Conservation (phyloP, 148 eudicot genomes). For the Hydrangea macrophylla region DNA sequence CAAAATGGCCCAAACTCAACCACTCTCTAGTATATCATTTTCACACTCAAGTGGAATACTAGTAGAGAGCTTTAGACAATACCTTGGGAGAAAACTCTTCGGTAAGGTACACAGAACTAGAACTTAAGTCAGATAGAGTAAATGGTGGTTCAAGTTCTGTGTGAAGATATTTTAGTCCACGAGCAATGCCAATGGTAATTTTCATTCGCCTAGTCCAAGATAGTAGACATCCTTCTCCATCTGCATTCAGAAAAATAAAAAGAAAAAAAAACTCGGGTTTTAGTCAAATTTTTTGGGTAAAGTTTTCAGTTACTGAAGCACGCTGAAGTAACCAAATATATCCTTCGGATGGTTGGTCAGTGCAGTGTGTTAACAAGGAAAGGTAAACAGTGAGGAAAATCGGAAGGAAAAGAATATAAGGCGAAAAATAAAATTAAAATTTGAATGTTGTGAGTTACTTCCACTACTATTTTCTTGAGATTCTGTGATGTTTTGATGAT, state of each 20-base stretch:
- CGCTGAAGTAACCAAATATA: conserved; percentile 1
- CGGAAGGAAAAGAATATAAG: too few species aligned
- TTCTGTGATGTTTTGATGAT: too few species aligned
- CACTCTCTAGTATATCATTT: background rate
- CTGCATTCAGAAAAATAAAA: too few species aligned
- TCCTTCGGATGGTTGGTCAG: too few species aligned
- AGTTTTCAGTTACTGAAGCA: conserved; percentile 17
- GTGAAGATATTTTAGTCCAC: conserved; percentile 82
- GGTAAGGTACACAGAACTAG: conserved; percentile 81
- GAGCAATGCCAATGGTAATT: conserved; percentile 77
- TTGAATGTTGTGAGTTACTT: too few species aligned
- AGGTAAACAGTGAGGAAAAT: too few species aligned
- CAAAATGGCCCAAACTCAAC: background rate
- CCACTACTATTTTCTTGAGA: too few species aligned
- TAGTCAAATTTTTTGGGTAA: too few species aligned
- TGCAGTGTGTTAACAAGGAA: too few species aligned
- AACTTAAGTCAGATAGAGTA: conserved; percentile 78
- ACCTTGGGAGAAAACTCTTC: conserved; percentile 98
- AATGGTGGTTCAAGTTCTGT: conserved; percentile 90
- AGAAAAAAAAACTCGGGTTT: conserved; percentile 21
- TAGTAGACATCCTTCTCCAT: conserved; percentile 85
- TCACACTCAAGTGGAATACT: background rate
- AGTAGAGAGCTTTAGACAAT: conserved; percentile 1
- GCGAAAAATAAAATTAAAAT: too few species aligned
- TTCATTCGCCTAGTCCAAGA: conserved; percentile 95